Evolutionary conservation across 164 flowering plant species (phyloP).

Genomic region (Amborella trichopoda): DNA sequence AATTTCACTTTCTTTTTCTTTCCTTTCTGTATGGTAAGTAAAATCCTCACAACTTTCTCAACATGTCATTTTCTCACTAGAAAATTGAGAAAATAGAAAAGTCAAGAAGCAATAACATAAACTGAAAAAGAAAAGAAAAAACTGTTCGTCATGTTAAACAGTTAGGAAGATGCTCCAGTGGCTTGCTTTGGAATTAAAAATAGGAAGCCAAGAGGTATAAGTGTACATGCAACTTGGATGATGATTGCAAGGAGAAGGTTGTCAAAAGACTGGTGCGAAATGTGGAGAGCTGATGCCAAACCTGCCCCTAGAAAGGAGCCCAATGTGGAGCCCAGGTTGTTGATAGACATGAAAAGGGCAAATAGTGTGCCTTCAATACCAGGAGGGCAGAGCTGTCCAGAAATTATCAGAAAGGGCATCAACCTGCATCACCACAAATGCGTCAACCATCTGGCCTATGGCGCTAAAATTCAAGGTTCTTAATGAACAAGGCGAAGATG

Average conservation of each 20-base stretch:
- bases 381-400: constrained; percentile 90
- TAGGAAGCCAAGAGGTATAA: constrained; percentile 58
- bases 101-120: too few species aligned
- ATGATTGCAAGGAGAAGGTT: constrained; percentile 48
- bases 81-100: too few species aligned
- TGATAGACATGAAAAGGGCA: constrained; percentile 92
- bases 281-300: constrained; percentile 60
- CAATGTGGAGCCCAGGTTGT: constrained; percentile 71
- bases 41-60: too few species aligned
- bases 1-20: too few species aligned
- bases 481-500: too few species aligned
- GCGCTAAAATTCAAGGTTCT: too few species aligned
- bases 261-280: constrained; percentile 73
- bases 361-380: constrained; percentile 94
- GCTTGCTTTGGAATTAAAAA: constrained; percentile 86
- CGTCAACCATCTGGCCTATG: too few species aligned
- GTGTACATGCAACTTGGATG: constrained; percentile 49
- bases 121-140: too few species aligned
- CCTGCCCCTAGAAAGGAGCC: constrained; percentile 77
- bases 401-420: constrained; percentile 89
- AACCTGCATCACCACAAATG: constrained; percentile 38
- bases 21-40: too few species aligned
- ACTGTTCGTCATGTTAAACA: too few species aligned
- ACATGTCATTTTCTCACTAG: too few species aligned
- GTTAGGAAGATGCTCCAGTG: constrained; percentile 54